Evolutionary conservation across 768 basidiomycete genomes (phyloP).

Genomic region (Tulasnella sp.): DNA sequence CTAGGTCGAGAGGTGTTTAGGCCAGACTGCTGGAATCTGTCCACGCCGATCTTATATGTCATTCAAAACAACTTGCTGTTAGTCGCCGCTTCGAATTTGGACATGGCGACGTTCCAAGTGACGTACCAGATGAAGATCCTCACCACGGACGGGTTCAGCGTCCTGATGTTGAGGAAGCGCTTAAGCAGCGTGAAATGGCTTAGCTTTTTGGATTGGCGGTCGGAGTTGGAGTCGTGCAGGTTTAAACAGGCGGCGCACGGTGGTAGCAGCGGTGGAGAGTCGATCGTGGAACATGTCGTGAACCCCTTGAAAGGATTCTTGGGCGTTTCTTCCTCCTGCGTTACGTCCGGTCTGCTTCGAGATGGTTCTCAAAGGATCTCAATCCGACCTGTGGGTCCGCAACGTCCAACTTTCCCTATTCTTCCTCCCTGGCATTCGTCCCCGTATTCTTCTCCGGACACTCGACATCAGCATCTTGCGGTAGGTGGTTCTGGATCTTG

Average conservation of each 20-base stretch:
- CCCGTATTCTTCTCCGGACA: slow-evolving; percentile 55
- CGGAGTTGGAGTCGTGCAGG: slow-evolving; percentile 59
- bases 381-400: slow-evolving; percentile 87
- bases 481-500: slow-evolving; percentile 35
- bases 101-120: slow-evolving; percentile 94
- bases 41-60: slow-evolving; percentile 92
- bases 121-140: slow-evolving; percentile 97
- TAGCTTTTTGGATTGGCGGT: slow-evolving; percentile 81
- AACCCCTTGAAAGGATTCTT: slow-evolving; percentile 75
- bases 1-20: slow-evolving; percentile 70
- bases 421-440: slow-evolving; percentile 77
- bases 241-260: slow-evolving; percentile 49
- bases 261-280: neutral
- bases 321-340: slow-evolving; percentile 83
- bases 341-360: slow-evolving; percentile 94
- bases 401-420: slow-evolving; percentile 94
- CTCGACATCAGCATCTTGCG: slow-evolving; percentile 32
- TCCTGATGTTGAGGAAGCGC: slow-evolving; percentile 68
- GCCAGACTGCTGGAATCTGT: slow-evolving; percentile 92
- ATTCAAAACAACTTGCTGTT: slow-evolving; percentile 95
- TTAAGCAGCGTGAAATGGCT: slow-evolving; percentile 73
- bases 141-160: slow-evolving; percentile 85
- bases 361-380: slow-evolving; percentile 89
- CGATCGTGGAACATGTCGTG: slow-evolving; percentile 47
- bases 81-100: slow-evolving; percentile 86